Conservation (phyloP, 371 early-diverging fungal genomes). For the Mortierella sp. region DNA sequence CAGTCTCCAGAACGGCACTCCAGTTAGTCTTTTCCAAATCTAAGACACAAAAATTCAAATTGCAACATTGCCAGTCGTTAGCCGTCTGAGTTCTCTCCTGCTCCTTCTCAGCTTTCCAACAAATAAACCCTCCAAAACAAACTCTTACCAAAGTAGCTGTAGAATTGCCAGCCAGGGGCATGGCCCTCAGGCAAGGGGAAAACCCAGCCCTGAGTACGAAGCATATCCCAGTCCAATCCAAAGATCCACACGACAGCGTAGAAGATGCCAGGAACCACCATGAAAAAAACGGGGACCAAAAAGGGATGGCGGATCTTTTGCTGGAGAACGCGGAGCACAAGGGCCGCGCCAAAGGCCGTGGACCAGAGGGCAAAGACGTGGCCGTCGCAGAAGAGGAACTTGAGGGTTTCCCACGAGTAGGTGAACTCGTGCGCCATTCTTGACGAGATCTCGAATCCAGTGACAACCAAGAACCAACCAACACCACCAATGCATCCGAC, state of each 20-base stretch:
- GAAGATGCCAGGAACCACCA: conserved; percentile 84
- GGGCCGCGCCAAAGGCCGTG: conserved; percentile 77
- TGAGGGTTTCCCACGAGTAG: conserved; percentile 68
- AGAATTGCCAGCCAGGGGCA: conserved; percentile 90
- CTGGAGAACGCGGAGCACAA: conserved; percentile 72
- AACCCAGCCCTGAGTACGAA: conserved; percentile 89
- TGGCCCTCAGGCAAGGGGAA: conserved; percentile 81
- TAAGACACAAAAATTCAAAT: conserved; percentile 19
- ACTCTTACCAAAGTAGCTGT: conserved; percentile 76
- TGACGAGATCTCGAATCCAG: conserved; percentile 92
- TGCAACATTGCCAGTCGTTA: not conserved
- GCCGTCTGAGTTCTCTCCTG: not conserved
- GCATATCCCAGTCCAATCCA: conserved; percentile 72
- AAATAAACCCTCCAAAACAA: not conserved
- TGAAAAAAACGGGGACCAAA: conserved; percentile 90
- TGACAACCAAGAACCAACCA: conserved; percentile 93
- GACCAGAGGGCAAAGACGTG: conserved; percentile 85
- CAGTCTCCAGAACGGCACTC: conserved; percentile 78
- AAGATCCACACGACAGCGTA: conserved; percentile 73
- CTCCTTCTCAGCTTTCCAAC: not conserved
- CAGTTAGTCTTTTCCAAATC: conserved; percentile 81
- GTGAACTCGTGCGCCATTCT: conserved; percentile 67
- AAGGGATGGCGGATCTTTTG: conserved; percentile 74
- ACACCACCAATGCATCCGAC: conserved; percentile 97
- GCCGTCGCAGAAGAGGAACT: conserved; percentile 66